Percentiles rank a stretch among this genome's conserved stretches.
Conservation (phyloP, 179 eudicot species). For the Silene coronaria region DNA sequence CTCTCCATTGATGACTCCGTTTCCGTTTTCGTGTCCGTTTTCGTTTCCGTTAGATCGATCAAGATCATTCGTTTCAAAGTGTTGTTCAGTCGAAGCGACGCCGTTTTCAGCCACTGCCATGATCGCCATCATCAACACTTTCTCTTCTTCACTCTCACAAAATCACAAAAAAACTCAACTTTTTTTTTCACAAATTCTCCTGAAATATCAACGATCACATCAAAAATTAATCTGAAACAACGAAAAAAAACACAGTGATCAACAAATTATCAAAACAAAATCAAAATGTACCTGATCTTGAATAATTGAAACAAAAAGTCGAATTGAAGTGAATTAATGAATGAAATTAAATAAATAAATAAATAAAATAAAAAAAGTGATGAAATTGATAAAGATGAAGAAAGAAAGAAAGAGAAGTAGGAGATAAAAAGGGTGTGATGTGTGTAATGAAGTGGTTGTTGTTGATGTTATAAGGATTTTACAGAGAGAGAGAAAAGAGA, state of each 20-base stretch:
- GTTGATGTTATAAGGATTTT: not conserved
- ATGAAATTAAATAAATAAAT: not conserved
- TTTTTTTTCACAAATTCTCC: slow-evolving; percentile 5
- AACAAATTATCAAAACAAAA: not conserved
- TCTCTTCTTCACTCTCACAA: not conserved
- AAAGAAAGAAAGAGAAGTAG: not conserved
- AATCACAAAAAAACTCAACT: not conserved
- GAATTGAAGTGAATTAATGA: too few species aligned
- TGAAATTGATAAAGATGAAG: not conserved
- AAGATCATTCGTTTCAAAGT: slow-evolving; percentile 34
- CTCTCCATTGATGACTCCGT: slow-evolving; percentile 17
- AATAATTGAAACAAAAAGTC: not conserved
- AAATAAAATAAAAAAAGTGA: not conserved
- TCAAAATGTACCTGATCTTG: slow-evolving; percentile 1
- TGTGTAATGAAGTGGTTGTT: not conserved
- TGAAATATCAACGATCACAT: slow-evolving; percentile 24
- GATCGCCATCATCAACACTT: slow-evolving; percentile 24
- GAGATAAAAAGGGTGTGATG: not conserved
- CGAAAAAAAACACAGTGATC: not conserved
- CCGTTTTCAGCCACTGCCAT: slow-evolving; percentile 58
- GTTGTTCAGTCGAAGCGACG: slow-evolving; percentile 28
- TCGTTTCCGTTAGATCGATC: slow-evolving; percentile 36
- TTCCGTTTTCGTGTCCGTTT: not conserved
- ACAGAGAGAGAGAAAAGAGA: not conserved
- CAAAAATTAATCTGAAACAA: slow-evolving; percentile 13